Conservation (phyloP, 257 asterid genomes). For the Penstemon eatonii region DNA sequence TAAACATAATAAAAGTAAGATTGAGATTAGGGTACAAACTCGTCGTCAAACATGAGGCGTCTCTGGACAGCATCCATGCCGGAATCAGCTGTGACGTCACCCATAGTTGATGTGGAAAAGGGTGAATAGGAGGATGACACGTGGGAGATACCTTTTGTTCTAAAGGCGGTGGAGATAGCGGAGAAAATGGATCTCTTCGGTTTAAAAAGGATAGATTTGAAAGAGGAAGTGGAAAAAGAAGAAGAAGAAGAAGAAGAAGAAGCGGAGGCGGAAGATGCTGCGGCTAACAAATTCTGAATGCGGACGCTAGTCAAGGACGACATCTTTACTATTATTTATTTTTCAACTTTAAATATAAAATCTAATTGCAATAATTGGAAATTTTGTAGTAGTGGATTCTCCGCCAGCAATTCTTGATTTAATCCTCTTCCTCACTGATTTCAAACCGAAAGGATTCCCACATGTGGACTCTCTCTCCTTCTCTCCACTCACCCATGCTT, state of each 20-base stretch:
- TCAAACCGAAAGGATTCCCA: background rate
- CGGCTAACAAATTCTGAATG: constrained; percentile 36
- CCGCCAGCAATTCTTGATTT: background rate
- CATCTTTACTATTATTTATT: background rate
- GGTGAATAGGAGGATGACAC: constrained; percentile 30
- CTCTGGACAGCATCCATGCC: constrained; percentile 93
- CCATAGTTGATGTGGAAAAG: constrained; percentile 45
- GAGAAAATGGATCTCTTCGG: constrained; percentile 21
- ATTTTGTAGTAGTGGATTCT: background rate
- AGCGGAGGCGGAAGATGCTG: constrained; percentile 24
- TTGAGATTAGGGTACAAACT: constrained; percentile 41
- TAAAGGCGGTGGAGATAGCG: background rate
- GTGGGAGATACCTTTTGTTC: constrained; percentile 11
- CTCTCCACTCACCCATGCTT: background rate
- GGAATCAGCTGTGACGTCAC: constrained; percentile 58
- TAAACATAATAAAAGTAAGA: background rate
- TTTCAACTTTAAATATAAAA: background rate
- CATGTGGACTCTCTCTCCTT: too few species aligned
- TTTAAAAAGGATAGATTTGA: constrained; percentile 25
- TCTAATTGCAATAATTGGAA: background rate
- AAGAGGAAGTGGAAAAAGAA: constrained; percentile 20
- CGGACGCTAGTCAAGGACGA: constrained; percentile 35
- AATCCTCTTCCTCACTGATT: background rate
- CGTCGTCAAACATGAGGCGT: constrained; percentile 97
- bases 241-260: constrained; percentile 24